phyloP scores from a whole-genome alignment of 768 basidiomycete genomes.

The Pulveroboletus ravenelii region DNA sequence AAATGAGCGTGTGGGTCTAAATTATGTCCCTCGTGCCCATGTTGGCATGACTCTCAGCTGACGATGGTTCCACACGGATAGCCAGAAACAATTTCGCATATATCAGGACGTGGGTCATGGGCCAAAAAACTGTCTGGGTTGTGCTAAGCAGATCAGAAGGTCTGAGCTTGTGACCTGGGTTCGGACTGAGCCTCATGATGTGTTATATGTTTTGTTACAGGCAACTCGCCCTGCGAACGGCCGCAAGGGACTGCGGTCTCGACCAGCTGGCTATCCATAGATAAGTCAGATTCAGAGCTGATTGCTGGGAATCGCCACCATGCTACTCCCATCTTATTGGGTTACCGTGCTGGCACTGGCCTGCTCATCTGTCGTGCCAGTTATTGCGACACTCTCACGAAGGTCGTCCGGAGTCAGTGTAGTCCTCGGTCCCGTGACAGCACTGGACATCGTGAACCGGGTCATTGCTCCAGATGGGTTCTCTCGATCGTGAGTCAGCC shows the following conservation, averaged over 20 bases:
- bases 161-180: no score
- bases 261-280: neutral
- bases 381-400: neutral
- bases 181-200: no score
- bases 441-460: slow-evolving; percentile 36
- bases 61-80: no score
- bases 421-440: slow-evolving; percentile 23
- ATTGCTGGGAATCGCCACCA: neutral
- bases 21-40: no score
- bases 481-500: slow-evolving; percentile 30
- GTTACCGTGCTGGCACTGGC: neutral
- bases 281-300: neutral
- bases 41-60: no score
- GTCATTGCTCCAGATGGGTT: slow-evolving; percentile 47
- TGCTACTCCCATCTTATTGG: neutral
- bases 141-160: no score
- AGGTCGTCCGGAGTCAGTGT: slow-evolving; percentile 33
- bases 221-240: neutral
- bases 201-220: no score
- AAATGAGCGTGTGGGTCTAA: no score
- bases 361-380: neutral
- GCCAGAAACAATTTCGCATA: no score
- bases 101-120: no score
- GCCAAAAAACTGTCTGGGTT: no score
- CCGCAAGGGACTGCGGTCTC: neutral